Evolutionary conservation across 2,329 filamentous ascomycete genomes (phyloP), one percentile per base, ranked within the genome.

Genomic region (Zymoseptoria crescenta): DNA sequence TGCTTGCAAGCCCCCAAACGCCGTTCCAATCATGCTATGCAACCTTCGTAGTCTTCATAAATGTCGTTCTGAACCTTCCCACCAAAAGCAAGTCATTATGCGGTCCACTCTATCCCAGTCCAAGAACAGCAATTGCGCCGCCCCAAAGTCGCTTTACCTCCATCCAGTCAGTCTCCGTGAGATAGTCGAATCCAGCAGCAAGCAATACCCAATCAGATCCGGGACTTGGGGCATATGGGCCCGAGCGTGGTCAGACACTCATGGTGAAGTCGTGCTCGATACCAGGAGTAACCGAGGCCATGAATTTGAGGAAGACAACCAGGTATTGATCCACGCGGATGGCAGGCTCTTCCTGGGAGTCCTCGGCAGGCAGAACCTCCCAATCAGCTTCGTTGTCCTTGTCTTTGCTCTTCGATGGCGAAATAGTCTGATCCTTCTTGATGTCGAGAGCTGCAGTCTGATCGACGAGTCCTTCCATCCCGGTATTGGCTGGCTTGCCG

Each of bases 261-360:
- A 96, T 96, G 0, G 93, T 97, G 74, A 95, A 96, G 73, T 97
- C 93, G 74, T 96, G 91, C 76, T 97, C 93, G 74, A 99, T 97
- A 53, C 92, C 92, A 5, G 94, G 94, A 16, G 93, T 97, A 51
- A 99, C 94, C 68, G 79, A 75, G 66, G 78, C 78, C 77, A 80
- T 80, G 71, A 88, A 89, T 82, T 94, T 94, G 60, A 94, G 77
- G 74, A 94, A 94, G 3, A 94, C 89, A 13, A 94, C 87, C 28
- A 94, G 79, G 69, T 94, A 94, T 75, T 94, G 89, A 69, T 95
- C 89, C n/a, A 93, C 89, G 16, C 89, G 82, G 64, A 93, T 92
- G 27, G 89, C 89, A 45, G 89, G 86, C 71, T 91, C 88, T 29
- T 91, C 88, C 63, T 82, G 79, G 52, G 79, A 76, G 27, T 77